Base-by-base conservation (phyloP, 2,329 filamentous ascomycete genomes). In the Ceratocystis cacaofunesta region DNA sequence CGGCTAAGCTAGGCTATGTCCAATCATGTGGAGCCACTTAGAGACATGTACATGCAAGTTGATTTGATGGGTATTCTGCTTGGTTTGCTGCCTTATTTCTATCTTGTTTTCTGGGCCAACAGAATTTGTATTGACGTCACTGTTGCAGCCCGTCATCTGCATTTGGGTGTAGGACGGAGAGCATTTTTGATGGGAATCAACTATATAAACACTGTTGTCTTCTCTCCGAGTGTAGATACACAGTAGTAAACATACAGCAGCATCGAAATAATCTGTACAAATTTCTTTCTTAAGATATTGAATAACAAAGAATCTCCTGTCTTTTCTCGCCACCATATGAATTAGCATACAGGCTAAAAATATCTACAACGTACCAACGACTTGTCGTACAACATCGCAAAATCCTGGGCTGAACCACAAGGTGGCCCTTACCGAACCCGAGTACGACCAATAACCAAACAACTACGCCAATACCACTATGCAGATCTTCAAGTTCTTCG, bases 401-500 rank as follows among this genome's bases (percentile, higher is more conserved):
- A 41, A 15, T 12, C 10, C 10, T 5, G 12, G 36, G 4, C 36
- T 41, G 10, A 41, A 41, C 36, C 36, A 4, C 36, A 41, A 41
- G 36, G 36, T 15, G 36, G 36, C 36, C 10, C 10, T 4, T 41
- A 3, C 36, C 36, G 32, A 36, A 4, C 36, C 10, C 12, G 28
- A 22, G 32, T 17, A 58, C 55, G 19, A 58, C 15, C 30, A 30
- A 30, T 15, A 15, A 28, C 5, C 22, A 48, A 15, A 32, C 65
- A 63, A 46, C 81, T n/a, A 6, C 25, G 12, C 25, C 17, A 8
- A 28, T 8, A 28, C 81, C 78, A 77, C 76, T 66, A 72, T 82
- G 66, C 78, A 78, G 72, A 80, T 77, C 70, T 72, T 72, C 64
- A 80, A 78, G 69, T 71, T 72, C 62, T 64, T 82, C 68, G 80